These are phyloP conservation scores for Pulveroboletus ravenelii DNA, from an alignment of 768 basidiomycete species.

Conservation along the genomic window DNA sequence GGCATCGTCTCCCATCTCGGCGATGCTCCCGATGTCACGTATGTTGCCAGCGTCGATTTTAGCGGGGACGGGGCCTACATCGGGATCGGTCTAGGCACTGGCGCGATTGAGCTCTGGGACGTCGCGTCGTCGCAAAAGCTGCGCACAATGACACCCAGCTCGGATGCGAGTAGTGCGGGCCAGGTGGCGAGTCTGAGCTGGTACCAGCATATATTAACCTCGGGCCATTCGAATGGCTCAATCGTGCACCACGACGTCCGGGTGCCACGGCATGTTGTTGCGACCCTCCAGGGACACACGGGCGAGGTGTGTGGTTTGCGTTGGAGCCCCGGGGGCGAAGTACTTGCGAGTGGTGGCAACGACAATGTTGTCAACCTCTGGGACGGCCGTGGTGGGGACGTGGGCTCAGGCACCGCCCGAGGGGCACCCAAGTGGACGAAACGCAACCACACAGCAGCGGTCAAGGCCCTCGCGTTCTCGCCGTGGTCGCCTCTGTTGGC, in stretches of 20 bases:
- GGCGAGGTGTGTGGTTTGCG: conserved; percentile 92
- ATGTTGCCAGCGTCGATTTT: conserved; percentile 74
- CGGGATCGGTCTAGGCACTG: conserved; percentile 73
- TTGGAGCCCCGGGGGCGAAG: conserved; percentile 84
- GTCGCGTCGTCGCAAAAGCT: conserved; percentile 72
- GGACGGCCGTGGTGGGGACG: conserved; percentile 77
- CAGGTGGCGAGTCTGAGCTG: conserved; percentile 85
- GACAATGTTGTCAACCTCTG: conserved; percentile 98
- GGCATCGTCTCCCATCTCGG: conserved; percentile 77
- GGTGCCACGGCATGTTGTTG: conserved; percentile 80
- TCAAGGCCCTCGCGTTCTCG: conserved; percentile 92
- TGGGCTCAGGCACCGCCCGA: conserved; percentile 38
- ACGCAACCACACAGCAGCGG: conserved; percentile 85
- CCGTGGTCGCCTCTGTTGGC: conserved; percentile 93
- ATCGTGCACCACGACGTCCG: conserved; percentile 98
- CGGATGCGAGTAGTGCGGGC: conserved; percentile 31
- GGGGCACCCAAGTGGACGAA: conserved; percentile 85
- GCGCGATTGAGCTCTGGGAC: conserved; percentile 95
- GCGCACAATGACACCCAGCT: conserved; percentile 71
- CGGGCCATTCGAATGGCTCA: conserved; percentile 89
- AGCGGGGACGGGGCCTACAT: conserved; percentile 79
- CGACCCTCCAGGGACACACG: conserved; percentile 77
- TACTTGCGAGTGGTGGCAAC: conserved; percentile 93
- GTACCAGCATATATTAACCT: conserved; percentile 80
- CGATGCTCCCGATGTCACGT: conserved; percentile 70